Percentiles rank a stretch among this genome's conserved stretches.
Conservation (phyloP, 352 stramenopile species). For the Thraustochytrium sp. region DNA sequence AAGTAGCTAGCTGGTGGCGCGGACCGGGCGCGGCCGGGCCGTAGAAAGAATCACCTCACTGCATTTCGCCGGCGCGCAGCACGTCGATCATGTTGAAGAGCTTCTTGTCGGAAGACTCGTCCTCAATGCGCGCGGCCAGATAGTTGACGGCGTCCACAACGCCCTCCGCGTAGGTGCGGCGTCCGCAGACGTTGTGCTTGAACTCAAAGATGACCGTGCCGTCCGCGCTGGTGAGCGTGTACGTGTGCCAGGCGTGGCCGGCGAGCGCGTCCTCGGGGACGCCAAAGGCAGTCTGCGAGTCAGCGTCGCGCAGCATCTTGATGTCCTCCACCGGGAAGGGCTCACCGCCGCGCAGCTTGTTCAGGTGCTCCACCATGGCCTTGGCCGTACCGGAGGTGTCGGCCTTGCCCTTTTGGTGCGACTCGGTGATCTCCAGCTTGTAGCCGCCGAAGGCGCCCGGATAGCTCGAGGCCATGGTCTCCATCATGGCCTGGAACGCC, state of each 20-base stretch:
- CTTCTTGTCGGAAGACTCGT: conserved; percentile 55
- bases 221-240: conserved; percentile 69
- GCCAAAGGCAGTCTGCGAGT: conserved; percentile 62
- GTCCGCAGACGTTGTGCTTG: conserved; percentile 74
- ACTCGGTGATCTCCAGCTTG: conserved; percentile 66
- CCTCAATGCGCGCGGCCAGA: conserved; percentile 58
- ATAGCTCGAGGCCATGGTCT: conserved; percentile 67
- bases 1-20: too few species aligned
- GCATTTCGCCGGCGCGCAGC: conserved; percentile 63
- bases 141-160: conserved; percentile 75
- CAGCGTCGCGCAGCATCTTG: conserved; percentile 64
- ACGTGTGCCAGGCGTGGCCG: conserved; percentile 81
- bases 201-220: conserved; percentile 72
- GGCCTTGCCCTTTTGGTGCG: conserved; percentile 74
- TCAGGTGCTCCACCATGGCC: conserved; percentile 64
- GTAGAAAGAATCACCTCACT: conserved; percentile 49
- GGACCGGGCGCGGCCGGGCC: neutral
- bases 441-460: conserved; percentile 70
- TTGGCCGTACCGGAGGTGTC: conserved; percentile 78
- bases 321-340: conserved; percentile 60
- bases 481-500: conserved; percentile 70
- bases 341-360: conserved; percentile 55
- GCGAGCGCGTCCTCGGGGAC: conserved; percentile 62
- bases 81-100: conserved; percentile 81
- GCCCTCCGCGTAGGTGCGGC: conserved; percentile 75